These are phyloP conservation scores for Cicer pinnatifidum DNA, from an alignment of 306 rosid species.

Conservation along the genomic window DNA sequence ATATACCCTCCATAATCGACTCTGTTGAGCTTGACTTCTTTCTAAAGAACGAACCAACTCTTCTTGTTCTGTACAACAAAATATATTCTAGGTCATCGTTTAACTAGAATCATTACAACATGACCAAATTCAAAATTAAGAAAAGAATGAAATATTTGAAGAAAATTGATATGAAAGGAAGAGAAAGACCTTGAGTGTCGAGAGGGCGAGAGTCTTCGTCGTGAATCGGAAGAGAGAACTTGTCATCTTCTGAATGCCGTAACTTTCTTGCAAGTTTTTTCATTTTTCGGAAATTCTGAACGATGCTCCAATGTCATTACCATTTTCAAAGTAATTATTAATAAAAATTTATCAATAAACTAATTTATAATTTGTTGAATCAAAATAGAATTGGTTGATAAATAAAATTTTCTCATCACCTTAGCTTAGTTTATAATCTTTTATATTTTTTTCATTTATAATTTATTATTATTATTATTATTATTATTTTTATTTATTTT, in stretches of 20 bases:
- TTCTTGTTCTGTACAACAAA: slow-evolving; percentile 71
- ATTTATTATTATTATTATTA: too few species aligned
- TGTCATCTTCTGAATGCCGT: slow-evolving; percentile 50
- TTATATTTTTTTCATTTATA: too few species aligned
- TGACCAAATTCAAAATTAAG: slow-evolving; percentile 21
- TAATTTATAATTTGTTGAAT: too few species aligned
- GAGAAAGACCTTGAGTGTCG: slow-evolving; percentile 61
- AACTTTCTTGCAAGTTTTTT: slow-evolving; percentile 66
- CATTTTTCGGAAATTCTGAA: slow-evolving; percentile 44
- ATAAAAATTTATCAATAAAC: too few species aligned
- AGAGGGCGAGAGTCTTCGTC: slow-evolving; percentile 70
- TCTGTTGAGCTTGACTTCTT: slow-evolving; percentile 63
- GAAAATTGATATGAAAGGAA: neutral
- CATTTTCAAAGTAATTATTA: too few species aligned
- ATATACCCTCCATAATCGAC: slow-evolving; percentile 84
- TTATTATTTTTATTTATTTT: too few species aligned
- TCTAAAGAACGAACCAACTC: slow-evolving; percentile 75
- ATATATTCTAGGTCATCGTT: neutral
- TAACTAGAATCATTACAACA: neutral
- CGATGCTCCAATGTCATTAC: too few species aligned
- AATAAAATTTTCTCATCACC: too few species aligned
- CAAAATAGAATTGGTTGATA: too few species aligned
- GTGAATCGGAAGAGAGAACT: slow-evolving; percentile 69
- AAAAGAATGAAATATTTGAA: neutral
- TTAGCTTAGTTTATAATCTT: too few species aligned